A percentile compares a stretch with the other conserved stretches of the same genome.
These are phyloP conservation scores for Colletotrichum liaoningense DNA, from an alignment of 2,329 filamentous ascomycete species.

Conservation along the genomic window DNA sequence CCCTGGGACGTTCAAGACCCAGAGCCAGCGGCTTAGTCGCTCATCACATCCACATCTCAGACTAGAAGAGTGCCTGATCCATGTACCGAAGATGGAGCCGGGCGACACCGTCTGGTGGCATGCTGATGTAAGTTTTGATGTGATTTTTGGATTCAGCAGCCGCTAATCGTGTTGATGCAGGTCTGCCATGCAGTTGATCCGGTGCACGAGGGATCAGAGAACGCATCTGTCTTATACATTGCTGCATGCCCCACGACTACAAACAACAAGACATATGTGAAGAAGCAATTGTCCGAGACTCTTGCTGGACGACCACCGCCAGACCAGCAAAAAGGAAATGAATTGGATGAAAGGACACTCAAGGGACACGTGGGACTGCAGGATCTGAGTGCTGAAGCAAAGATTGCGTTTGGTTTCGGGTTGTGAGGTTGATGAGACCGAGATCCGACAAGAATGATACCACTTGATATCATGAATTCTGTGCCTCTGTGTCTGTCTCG, in stretches of 20 bases:
- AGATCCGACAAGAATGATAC: background rate
- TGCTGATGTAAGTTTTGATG: constrained; percentile 46
- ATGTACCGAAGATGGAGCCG: constrained; percentile 50
- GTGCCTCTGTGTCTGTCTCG: background rate
- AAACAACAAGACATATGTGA: constrained; percentile 40
- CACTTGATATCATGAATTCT: background rate
- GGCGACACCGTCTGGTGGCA: constrained; percentile 57
- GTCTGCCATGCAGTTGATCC: constrained; percentile 53
- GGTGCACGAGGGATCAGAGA: constrained; percentile 46
- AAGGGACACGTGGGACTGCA: constrained; percentile 23
- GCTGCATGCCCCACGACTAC: constrained; percentile 49
- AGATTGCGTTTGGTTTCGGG: constrained; percentile 20
- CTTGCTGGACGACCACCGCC: constrained; percentile 53
- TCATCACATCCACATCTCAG: constrained; percentile 52
- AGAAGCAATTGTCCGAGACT: constrained; percentile 42
- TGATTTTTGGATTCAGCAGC: background rate
- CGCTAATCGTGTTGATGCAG: constrained; percentile 30
- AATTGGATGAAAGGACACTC: constrained; percentile 34
- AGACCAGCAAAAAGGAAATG: constrained; percentile 53
- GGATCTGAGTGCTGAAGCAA: background rate
- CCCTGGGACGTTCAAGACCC: constrained; percentile 48
- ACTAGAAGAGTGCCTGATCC: constrained; percentile 49
- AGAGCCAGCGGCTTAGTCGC: constrained; percentile 50
- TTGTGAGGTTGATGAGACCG: background rate
- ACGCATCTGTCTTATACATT: constrained; percentile 49